Conservation (phyloP, 306 rosid species). For the Casuarina cunninghamiana region DNA sequence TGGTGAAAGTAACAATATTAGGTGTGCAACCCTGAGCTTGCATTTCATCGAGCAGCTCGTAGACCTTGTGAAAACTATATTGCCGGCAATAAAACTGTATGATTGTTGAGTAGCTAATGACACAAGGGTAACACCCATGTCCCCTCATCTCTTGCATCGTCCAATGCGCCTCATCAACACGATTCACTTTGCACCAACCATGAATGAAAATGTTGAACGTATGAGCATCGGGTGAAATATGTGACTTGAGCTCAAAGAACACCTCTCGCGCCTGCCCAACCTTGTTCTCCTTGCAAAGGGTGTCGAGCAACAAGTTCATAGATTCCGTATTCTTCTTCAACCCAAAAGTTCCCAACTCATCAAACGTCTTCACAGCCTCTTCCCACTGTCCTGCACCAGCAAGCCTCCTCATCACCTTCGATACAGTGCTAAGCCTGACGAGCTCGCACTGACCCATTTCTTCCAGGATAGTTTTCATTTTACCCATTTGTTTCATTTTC, state of each 20-base stretch:
- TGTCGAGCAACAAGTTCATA: slow-evolving; percentile 84
- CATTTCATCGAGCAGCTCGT: slow-evolving; percentile 87
- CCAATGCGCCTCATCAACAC: slow-evolving; percentile 90
- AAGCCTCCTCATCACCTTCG: slow-evolving; percentile 78
- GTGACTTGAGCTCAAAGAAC: slow-evolving; percentile 60
- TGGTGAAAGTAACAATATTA: slow-evolving; percentile 70
- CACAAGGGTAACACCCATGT: slow-evolving; percentile 66
- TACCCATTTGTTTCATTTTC: slow-evolving; percentile 68
- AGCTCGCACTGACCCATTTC: slow-evolving; percentile 49
- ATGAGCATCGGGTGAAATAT: slow-evolving; percentile 67
- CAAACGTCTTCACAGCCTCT: slow-evolving; percentile 69
- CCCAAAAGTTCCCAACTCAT: slow-evolving; percentile 58
- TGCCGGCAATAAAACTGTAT: slow-evolving; percentile 58
- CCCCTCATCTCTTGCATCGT: slow-evolving; percentile 93
- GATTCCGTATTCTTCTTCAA: slow-evolving; percentile 72
- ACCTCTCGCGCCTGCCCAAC: slow-evolving; percentile 68
- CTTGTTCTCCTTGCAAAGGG: slow-evolving; percentile 75
- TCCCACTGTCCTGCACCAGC: slow-evolving; percentile 80
- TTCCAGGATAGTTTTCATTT: slow-evolving; percentile 46
- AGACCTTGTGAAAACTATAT: slow-evolving; percentile 49
- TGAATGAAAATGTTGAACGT: slow-evolving; percentile 81
- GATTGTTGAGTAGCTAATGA: slow-evolving; percentile 74
- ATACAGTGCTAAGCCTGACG: slow-evolving; percentile 50
- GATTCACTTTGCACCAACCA: slow-evolving; percentile 81
- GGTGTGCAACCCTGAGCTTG: slow-evolving; percentile 61